Evolutionary conservation across 768 basidiomycete genomes (phyloP), one percentile per base, ranked within the genome.

Genomic region (Tricholoma sp.): DNA sequence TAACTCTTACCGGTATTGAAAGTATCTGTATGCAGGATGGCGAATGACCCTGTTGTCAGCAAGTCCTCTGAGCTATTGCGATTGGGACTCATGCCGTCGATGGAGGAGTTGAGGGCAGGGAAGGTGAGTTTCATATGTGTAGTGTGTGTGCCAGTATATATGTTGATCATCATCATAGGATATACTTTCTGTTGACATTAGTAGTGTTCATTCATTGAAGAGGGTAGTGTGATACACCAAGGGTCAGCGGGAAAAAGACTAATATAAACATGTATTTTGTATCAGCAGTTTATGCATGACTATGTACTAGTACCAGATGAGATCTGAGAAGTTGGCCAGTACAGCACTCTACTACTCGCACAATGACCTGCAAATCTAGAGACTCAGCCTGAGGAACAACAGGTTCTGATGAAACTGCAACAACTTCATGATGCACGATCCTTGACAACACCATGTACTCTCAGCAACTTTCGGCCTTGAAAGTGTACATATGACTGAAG

Each of bases 51-150:
- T 1, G 79, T 91, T 31, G 88, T 93, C 29, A 79, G 81, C 56
- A 87, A 88, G 71, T 83, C 86, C 1, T 84, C 88, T 8, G 91
- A 94, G 70, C 74, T 97, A 29, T 69, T 95, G 61, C 78, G 89
- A 50, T 70, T 94, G 35, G 86, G 83, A 11, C 74, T 88, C 61
- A 94, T 95, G 91, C 92, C 91, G 8, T 79, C 84, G 4, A 77
- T 85, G 5, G 77, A 83, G 7, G 89, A 92, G 65, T 71, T 97
- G 64, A 83, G 76, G 68, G 80, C 69, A 34, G 92, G 91, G 53
- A 89, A 88, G 82, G 89, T 88, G 61, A 1, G 47, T 18, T 29
- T 31, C 16, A 16, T 18, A 4, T 8, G 12, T 16, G 27, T 10
- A 50, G n/a, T 31, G 18, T 50, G 5, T 27, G 24, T 12, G 14